These are phyloP conservation scores for Sparassis latifolia DNA, from an alignment of 1,284 basidiomycete species.

Conservation along the genomic window DNA sequence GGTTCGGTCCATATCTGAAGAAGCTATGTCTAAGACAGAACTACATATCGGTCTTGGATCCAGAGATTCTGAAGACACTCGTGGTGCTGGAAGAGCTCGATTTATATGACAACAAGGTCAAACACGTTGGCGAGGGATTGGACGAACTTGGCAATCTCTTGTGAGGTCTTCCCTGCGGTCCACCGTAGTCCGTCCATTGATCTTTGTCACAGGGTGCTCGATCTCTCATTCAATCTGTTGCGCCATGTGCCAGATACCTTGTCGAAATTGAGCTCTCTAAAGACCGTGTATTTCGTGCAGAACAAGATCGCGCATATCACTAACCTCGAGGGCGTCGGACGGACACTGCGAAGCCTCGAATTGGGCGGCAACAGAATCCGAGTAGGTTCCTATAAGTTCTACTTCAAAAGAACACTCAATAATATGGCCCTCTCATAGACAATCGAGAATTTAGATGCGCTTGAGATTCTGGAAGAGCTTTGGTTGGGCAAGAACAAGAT, in stretches of 20 bases:
- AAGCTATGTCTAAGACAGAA: slow-evolving; percentile 90
- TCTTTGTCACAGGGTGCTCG: slow-evolving; percentile 55
- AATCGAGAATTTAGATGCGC: slow-evolving; percentile 84
- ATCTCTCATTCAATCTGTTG: slow-evolving; percentile 94
- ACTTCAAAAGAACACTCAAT: neutral
- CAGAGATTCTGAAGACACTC: slow-evolving; percentile 60
- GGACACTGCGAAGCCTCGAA: slow-evolving; percentile 77
- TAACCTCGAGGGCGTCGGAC: slow-evolving; percentile 53
- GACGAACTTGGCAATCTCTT: slow-evolving; percentile 55
- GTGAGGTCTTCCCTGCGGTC: slow-evolving; percentile 41
- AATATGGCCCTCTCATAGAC: slow-evolving; percentile 36
- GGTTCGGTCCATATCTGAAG: slow-evolving; percentile 68
- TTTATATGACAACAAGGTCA: slow-evolving; percentile 93
- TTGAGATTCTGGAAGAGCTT: slow-evolving; percentile 83
- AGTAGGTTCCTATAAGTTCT: slow-evolving; percentile 30
- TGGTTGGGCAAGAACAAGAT: slow-evolving; percentile 99
- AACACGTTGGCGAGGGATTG: slow-evolving; percentile 61
- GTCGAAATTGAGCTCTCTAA: slow-evolving; percentile 52
- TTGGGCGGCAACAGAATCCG: slow-evolving; percentile 90
- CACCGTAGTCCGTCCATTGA: neutral
- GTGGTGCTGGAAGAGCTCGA: slow-evolving; percentile 82
- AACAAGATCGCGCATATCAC: slow-evolving; percentile 87
- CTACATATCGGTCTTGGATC: slow-evolving; percentile 66
- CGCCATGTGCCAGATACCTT: slow-evolving; percentile 62
- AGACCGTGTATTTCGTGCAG: slow-evolving; percentile 91